phyloP scores from a whole-genome alignment of 2,329 filamentous ascomycete genomes.

The Aspergillus calidoustus region DNA sequence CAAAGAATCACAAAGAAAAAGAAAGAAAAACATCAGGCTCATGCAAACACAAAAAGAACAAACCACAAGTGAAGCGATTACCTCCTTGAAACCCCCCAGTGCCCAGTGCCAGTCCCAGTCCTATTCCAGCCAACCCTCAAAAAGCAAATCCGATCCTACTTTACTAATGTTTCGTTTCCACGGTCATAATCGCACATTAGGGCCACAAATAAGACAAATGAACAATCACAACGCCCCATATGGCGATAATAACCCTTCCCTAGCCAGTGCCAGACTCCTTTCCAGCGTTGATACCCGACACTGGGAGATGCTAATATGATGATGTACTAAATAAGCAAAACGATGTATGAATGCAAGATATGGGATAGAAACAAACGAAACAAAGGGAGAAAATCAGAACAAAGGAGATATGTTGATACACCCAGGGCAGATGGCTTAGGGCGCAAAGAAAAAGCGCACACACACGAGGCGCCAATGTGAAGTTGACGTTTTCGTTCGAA shows the following conservation, averaged over 20 bases:
- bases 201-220: conserved; percentile 20
- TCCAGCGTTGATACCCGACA: conserved; percentile 28
- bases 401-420: conserved; percentile 25
- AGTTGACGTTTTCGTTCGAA: background rate
- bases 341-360: conserved; percentile 23
- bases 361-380: conserved; percentile 20
- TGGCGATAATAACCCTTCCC: conserved; percentile 19
- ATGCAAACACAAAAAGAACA: conserved; percentile 15
- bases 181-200: conserved; percentile 16
- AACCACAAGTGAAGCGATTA: conserved; percentile 6
- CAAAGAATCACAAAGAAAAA: conserved; percentile 7
- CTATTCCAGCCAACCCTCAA: conserved; percentile 22
- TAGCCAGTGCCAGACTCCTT: conserved; percentile 27
- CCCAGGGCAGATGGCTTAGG: background rate
- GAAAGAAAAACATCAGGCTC: conserved; percentile 4
- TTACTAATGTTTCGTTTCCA: conserved; percentile 26
- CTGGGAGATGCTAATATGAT: conserved; percentile 29
- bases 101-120: conserved; percentile 24
- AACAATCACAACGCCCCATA: conserved; percentile 21
- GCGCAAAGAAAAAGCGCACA: too few species aligned
- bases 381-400: conserved; percentile 26
- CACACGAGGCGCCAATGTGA: background rate
- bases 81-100: conserved; percentile 18
- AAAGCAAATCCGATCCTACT: conserved; percentile 26
- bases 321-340: conserved; percentile 25